Conservation (phyloP, 2,329 filamentous ascomycete genomes). For the Botrytis deweyae region DNA sequence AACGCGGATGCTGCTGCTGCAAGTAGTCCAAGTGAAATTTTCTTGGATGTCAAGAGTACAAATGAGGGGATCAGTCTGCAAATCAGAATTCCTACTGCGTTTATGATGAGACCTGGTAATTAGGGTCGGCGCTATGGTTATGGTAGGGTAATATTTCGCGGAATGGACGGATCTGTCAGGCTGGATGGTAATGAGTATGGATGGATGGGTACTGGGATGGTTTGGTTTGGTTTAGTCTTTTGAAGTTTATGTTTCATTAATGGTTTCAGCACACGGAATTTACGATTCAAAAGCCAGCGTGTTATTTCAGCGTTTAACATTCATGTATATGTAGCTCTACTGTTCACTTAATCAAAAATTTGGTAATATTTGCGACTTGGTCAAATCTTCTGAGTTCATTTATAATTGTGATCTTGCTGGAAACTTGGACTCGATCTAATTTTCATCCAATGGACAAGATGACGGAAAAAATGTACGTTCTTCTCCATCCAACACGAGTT, state of each 20-base stretch:
- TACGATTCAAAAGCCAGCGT: not conserved
- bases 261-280: not conserved
- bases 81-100: slow-evolving; percentile 22
- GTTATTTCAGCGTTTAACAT: not conserved
- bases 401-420: not conserved
- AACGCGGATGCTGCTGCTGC: not conserved
- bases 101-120: slow-evolving; percentile 13
- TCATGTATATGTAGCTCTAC: not conserved
- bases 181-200: not conserved
- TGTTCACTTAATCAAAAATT: not conserved
- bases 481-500: not conserved
- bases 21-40: slow-evolving; percentile 22
- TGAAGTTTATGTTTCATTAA: not conserved
- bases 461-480: not conserved
- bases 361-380: not conserved
- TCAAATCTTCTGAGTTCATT: not conserved
- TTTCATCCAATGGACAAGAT: not conserved
- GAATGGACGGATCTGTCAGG: slow-evolving; percentile 62
- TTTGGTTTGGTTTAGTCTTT: not conserved
- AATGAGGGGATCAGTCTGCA: slow-evolving; percentile 22
- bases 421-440: no score
- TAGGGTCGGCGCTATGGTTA: not conserved
- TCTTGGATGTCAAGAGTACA: slow-evolving; percentile 22
- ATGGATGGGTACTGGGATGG: not conserved
- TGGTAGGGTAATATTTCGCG: slow-evolving; percentile 43